Evolutionary conservation across 2,329 filamentous ascomycete species (phyloP).

Genomic region (Pseudodiploospora longispora): DNA sequence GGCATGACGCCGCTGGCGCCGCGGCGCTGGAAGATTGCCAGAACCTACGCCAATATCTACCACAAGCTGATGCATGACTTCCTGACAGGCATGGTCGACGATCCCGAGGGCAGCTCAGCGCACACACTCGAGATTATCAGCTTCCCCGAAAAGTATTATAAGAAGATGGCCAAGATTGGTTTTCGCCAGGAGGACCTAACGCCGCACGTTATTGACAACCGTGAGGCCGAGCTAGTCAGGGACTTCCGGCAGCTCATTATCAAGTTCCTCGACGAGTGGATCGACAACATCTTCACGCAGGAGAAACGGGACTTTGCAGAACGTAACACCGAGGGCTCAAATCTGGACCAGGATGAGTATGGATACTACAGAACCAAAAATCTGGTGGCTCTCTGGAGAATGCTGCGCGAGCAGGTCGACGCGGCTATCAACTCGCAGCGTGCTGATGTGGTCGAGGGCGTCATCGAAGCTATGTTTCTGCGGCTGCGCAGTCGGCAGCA

Average conservation of each 20-base stretch:
- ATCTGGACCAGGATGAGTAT: constrained; percentile 80
- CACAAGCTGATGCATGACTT: constrained; percentile 95
- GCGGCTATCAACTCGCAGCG: constrained; percentile 79
- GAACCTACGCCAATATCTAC: constrained; percentile 84
- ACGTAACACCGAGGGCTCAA: constrained; percentile 62
- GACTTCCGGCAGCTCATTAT: constrained; percentile 95
- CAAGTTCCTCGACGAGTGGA: constrained; percentile 93
- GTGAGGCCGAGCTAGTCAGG: constrained; percentile 81
- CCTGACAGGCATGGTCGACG: constrained; percentile 72
- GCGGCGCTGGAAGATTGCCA: constrained; percentile 92
- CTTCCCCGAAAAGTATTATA: constrained; percentile 93
- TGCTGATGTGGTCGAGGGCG: constrained; percentile 85
- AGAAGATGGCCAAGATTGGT: constrained; percentile 88
- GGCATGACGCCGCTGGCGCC: constrained; percentile 90
- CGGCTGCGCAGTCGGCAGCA: constrained; percentile 76
- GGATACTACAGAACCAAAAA: constrained; percentile 90
- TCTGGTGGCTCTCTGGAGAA: constrained; percentile 90
- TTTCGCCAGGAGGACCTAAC: constrained; percentile 67
- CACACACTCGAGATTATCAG: constrained; percentile 89
- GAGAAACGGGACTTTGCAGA: constrained; percentile 77
- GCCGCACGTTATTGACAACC: constrained; percentile 83
- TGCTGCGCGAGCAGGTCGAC: constrained; percentile 87
- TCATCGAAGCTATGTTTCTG: constrained; percentile 92
- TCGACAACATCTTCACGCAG: constrained; percentile 79
- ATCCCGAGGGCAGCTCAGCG: constrained; percentile 73